Evolutionary conservation across 2,329 filamentous ascomycete species (phyloP).

Genomic region (Sporothrix pallida): DNA sequence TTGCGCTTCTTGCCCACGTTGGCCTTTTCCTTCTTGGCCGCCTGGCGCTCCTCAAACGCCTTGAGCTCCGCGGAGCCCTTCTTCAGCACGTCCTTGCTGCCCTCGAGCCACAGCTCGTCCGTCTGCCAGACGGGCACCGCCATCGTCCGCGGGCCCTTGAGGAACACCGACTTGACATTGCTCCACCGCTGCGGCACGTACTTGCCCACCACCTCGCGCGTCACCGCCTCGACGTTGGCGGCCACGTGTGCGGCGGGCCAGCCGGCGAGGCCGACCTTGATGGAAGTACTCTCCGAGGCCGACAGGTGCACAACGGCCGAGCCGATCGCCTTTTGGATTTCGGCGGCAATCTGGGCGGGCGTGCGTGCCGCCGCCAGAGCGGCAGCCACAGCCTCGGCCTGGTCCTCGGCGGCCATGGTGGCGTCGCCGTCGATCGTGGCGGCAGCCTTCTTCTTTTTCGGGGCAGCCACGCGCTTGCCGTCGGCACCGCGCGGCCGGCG

Average conservation of each 20-base stretch:
- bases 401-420: conserved; percentile 79
- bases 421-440: conserved; percentile 67
- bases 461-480: conserved; percentile 59
- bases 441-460: conserved; percentile 57
- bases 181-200: conserved; percentile 86
- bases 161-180: conserved; percentile 81
- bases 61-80: conserved; percentile 56
- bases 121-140: conserved; percentile 95
- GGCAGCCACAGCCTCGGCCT: conserved; percentile 69
- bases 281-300: conserved; percentile 77
- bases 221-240: conserved; percentile 79
- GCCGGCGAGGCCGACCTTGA: conserved; percentile 77
- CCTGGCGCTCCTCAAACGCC: conserved; percentile 46
- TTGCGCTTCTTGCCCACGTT: conserved; percentile 71
- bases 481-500: conserved; percentile 67
- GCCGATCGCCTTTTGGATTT: conserved; percentile 78
- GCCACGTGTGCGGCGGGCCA: conserved; percentile 77
- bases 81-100: conserved; percentile 72
- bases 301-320: conserved; percentile 81
- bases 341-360: conserved; percentile 72
- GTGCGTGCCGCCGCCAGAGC: conserved; percentile 53
- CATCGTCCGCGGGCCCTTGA: conserved; percentile 88
- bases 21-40: conserved; percentile 53
- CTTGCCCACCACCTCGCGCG: conserved; percentile 72
- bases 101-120: conserved; percentile 85